Evolutionary conservation across 768 basidiomycete species (phyloP).

Genomic region (Termitomyces titanicus): DNA sequence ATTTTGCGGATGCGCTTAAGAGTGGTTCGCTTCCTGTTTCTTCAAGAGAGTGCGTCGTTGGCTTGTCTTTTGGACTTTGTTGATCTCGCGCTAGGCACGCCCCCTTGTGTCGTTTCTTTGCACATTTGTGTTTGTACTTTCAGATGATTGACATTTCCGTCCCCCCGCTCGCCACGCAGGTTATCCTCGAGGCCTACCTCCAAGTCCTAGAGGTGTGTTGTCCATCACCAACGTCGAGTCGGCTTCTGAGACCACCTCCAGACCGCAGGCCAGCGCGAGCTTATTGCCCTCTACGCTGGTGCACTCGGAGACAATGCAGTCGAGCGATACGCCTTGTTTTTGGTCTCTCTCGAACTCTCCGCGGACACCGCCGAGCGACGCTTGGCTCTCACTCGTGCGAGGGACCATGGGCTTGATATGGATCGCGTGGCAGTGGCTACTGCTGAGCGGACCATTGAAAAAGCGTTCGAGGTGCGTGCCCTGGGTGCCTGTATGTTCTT

Average conservation of each 20-base stretch:
- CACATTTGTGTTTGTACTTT: constrained; percentile 87
- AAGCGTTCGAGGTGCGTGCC: constrained; percentile 58
- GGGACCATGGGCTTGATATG: constrained; percentile 82
- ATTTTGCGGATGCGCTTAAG: constrained; percentile 56
- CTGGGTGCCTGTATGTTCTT: too few relatives aligned
- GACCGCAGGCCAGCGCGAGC: constrained; percentile 73
- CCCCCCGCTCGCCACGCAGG: constrained; percentile 71
- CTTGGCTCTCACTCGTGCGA: constrained; percentile 68
- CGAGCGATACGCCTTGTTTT: constrained; percentile 88
- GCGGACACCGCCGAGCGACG: constrained; percentile 63
- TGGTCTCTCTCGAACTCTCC: constrained; percentile 69
- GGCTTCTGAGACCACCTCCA: too few relatives aligned
- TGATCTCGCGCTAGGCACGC: constrained; percentile 46
- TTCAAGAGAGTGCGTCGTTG: constrained; percentile 51
- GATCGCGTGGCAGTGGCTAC: constrained; percentile 75
- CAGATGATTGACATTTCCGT: constrained; percentile 75
- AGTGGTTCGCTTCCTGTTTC: constrained; percentile 45
- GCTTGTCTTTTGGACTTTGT: background rate
- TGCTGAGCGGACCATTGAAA: constrained; percentile 74
- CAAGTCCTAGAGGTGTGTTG: constrained; percentile 80
- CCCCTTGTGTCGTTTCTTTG: constrained; percentile 83
- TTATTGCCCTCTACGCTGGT: constrained; percentile 93
- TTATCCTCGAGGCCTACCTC: constrained; percentile 86
- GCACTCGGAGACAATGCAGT: constrained; percentile 89
- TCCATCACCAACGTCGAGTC: too few relatives aligned